Evolutionary conservation across 805 yeast species (phyloP).

Genomic region (Lachancea sp.): DNA sequence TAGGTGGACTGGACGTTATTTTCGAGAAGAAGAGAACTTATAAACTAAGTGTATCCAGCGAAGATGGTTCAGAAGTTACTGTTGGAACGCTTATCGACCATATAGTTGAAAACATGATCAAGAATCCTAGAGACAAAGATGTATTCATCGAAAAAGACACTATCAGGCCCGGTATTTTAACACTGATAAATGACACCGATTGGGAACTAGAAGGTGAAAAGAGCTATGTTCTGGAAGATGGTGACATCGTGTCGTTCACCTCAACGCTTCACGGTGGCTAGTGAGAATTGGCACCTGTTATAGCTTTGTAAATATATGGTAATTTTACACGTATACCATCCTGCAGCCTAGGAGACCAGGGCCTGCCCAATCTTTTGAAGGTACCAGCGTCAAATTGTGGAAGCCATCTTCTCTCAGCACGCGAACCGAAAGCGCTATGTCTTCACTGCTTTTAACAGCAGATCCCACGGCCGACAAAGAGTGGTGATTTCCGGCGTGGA

Average conservation of each 20-base stretch:
- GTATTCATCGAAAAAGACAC: constrained; percentile 78
- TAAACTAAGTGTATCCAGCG: constrained; percentile 42
- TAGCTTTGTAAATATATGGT: background rate
- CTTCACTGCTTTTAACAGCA: constrained; percentile 38
- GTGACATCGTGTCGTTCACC: constrained; percentile 80
- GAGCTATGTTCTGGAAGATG: constrained; percentile 64
- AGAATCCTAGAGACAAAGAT: constrained; percentile 55
- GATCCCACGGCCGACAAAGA: constrained; percentile 41
- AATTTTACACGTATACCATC: constrained; percentile 26
- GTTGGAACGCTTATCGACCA: constrained; percentile 48
- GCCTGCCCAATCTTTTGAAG: constrained; percentile 56
- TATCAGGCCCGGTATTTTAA: constrained; percentile 87
- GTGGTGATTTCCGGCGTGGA: constrained; percentile 51
- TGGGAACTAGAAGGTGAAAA: constrained; percentile 95
- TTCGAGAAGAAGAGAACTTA: constrained; percentile 55
- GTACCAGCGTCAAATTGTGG: constrained; percentile 35
- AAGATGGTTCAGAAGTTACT: constrained; percentile 34
- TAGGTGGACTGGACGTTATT: constrained; percentile 81
- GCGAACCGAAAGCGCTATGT: constrained; percentile 22
- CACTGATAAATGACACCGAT: constrained; percentile 87
- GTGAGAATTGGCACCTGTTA: background rate
- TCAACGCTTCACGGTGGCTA: constrained; percentile 94
- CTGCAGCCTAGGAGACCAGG: constrained; percentile 65
- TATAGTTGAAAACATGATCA: constrained; percentile 49
- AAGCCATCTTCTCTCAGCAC: constrained; percentile 30